Base-by-base conservation (phyloP, 108 stramenopile species). In the Schizochytrium sp. region DNA sequence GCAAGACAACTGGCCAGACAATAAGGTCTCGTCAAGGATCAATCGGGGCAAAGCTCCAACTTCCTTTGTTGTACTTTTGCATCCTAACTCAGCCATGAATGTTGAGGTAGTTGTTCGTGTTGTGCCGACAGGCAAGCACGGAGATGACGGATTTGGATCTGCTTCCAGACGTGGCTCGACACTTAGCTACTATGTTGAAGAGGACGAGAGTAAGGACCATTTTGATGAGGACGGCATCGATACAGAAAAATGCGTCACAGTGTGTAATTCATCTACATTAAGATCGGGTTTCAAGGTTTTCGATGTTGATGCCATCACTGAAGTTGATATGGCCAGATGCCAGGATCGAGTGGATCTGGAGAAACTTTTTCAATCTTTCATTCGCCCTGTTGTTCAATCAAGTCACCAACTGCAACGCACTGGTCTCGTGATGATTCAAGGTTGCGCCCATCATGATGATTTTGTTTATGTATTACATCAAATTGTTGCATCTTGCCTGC, bases 231-330 rank as follows among this genome's bases (percentile, higher is more conserved):
- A 58, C 10, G 64, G 15, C 64, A 15, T 38, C 28, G 8, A 0
- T 2, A 7, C 1, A 7, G 28, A 69, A 38, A 69, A 2, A 7
- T 69, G 64, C 64, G 64, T 69, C 42, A 69, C 64, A 7, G 64
- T 44, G 1, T 69, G 64, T 44, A 69, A 44, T 44, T 69, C 64
- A 7, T 44, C 64, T 0, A 44, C 64, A 7, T 44, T 69, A 5
- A 38, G 28, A 7, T 69, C 64, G 19, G 64, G 64, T 44, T 69
- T 69, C 2, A 69, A 69, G 64, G 64, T 69, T 1, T 69, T 69
- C 28, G 64, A 69, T 69, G 64, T 69, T 7, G 64, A 69, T 15
- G 64, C 64, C 5, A 44, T 69, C 5, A 12, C 12, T 15, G 64
- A 69, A 69, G 64, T 69, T 7, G 19, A 44, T 44, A 44, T 44